Conservation (phyloP, 169 alveolate species). For the Eimeria praecox region DNA sequence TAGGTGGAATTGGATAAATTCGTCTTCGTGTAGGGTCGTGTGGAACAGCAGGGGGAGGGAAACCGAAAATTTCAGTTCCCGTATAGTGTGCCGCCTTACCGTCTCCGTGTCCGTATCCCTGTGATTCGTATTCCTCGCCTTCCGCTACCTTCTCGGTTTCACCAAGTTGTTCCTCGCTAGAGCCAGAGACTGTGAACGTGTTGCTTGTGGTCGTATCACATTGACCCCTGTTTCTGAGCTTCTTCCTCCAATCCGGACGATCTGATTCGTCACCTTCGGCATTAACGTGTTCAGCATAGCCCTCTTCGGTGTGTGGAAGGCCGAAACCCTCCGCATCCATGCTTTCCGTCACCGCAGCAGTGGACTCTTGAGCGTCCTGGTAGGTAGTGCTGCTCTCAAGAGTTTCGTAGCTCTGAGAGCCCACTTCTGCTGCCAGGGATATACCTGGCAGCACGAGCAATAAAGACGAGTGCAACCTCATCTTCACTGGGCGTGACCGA, state of each 20-base stretch:
- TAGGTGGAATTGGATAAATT: neutral
- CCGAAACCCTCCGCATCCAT: constrained; percentile 50
- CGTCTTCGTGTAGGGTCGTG: neutral
- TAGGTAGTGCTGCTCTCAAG: constrained; percentile 20
- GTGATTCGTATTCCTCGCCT: neutral
- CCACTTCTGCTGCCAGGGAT: constrained; percentile 32
- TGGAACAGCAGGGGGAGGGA: constrained; percentile 12
- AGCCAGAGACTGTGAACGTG: constrained; percentile 21
- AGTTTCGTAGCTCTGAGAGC: constrained; percentile 29
- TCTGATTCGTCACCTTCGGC: constrained; percentile 1
- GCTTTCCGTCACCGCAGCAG: constrained; percentile 19
- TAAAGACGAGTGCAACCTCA: constrained; percentile 67
- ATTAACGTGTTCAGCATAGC: neutral
- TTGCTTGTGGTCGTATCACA: constrained; percentile 2
- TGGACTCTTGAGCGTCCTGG: neutral
- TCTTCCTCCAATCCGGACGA: neutral
- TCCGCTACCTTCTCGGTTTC: constrained; percentile 11
- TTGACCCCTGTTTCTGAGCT: constrained; percentile 55
- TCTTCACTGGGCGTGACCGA: constrained; percentile 22
- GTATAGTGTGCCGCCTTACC: neutral
- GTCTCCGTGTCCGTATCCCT: neutral
- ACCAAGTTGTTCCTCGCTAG: neutral
- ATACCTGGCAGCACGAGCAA: constrained; percentile 56
- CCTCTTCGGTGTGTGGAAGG: constrained; percentile 13
- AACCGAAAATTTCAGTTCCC: neutral